Base-by-base conservation (phyloP, 2,329 filamentous ascomycete species). In the Sporothrix mexicana region DNA sequence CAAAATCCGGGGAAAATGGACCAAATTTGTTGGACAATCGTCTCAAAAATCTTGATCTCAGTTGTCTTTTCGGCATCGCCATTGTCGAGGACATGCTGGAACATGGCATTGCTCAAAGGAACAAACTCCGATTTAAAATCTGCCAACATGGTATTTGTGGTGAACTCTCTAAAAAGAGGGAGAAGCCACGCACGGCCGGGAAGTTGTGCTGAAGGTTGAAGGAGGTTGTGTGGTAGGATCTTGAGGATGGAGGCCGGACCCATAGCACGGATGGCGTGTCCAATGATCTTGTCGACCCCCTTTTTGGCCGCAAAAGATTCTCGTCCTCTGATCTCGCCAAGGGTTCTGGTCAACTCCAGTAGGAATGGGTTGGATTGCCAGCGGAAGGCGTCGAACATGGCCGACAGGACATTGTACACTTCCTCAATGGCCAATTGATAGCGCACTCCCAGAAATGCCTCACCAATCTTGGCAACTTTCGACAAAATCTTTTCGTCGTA, bases 41-140 rank as follows among this genome's bases (percentile, higher is more conserved):
- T 98, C 83, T 99, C 95, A 80, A 96, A 99, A 73, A 99, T 97
- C 85, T 99, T 99, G 79, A 96, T 88, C 80, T 98, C 94, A 88
- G 97, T 95, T 0, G 94, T 96, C 86, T 97, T 98, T 79, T 95
- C 93, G 15, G 89, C 90, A 25, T 88, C 85, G 15, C 92, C 93
- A 77, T 97, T 92, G 74, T 97, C 92, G 64, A 97, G 84, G 5
- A 98, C 93, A 76, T 89, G 90, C 80, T 98, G 93, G 81, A 95
- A 98, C 86, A 99, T 93, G 68, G 88, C 84, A 80, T 97, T 93
- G 80, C 95, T 98, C 30, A 99, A 85, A 17, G 96, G 94, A 6
- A 98, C 90, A 81, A 99, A 90, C 78, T 97, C 94, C 2, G 86
- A 84, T 77, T 91, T 91, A 86, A 99, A 99, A 81, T 98, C 94